A percentile compares a stretch with the other conserved stretches of the same genome.
Evolutionary conservation across 129 eudicot genomes (phyloP).

Genomic region (Erigeron canadensis): DNA sequence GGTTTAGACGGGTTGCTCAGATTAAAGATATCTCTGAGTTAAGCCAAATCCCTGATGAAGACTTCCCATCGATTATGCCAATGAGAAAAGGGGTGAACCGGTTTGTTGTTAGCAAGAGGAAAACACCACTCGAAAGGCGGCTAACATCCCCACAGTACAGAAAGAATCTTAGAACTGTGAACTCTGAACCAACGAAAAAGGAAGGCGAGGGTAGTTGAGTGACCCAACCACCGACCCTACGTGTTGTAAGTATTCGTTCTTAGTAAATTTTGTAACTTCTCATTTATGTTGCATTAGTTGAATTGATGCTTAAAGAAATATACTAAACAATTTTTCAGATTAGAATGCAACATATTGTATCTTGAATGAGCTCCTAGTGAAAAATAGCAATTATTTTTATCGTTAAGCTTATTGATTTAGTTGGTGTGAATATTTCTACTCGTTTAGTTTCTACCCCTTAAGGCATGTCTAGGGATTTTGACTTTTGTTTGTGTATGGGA

Average conservation of each 20-base stretch:
- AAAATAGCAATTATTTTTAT: not conserved
- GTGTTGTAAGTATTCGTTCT: conserved; percentile 15
- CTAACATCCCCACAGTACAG: conserved; percentile 60
- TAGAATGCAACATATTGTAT: not conserved
- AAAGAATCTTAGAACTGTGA: conserved; percentile 56
- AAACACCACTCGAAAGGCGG: conserved; percentile 85
- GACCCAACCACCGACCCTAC: not conserved
- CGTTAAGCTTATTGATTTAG: not conserved
- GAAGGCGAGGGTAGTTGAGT: conserved; percentile 39
- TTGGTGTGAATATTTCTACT: not conserved
- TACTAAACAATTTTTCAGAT: not conserved
- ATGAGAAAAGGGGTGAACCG: conserved; percentile 96
- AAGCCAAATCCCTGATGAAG: conserved; percentile 93
- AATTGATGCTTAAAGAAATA: conserved; percentile 1
- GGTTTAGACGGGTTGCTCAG: conserved; percentile 92
- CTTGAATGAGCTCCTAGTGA: not conserved
- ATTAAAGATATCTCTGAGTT: conserved; percentile 88
- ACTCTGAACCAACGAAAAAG: conserved; percentile 44
- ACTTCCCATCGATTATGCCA: conserved; percentile 95
- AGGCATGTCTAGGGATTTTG: too few relatives aligned
- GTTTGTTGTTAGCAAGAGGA: conserved; percentile 95
- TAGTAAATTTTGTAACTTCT: conserved; percentile 4
- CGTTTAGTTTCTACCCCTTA: not conserved
- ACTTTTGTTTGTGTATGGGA: too few relatives aligned
- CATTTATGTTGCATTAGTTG: conserved; percentile 9